phyloP scores from a whole-genome alignment of 2,329 filamentous ascomycete species.

The Botrytis fabae region DNA sequence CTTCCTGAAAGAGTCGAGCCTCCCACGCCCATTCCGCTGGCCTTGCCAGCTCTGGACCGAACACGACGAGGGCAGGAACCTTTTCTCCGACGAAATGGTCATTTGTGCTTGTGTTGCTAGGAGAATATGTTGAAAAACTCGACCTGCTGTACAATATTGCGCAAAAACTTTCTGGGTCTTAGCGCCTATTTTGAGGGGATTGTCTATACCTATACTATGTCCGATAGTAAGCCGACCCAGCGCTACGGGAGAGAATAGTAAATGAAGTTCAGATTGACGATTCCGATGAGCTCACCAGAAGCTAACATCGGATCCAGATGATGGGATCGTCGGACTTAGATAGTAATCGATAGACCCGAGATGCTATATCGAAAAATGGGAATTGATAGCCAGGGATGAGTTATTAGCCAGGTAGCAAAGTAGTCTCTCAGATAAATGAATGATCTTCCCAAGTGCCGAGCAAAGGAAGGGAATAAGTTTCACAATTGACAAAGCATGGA shows the following conservation, averaged over 20 bases:
- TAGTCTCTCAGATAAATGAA: conserved; percentile 14
- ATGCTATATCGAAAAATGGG: conserved; percentile 3
- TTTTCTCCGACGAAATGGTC: conserved; percentile 7
- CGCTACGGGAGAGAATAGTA: not conserved
- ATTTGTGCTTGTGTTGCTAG: conserved; percentile 21
- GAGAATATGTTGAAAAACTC: conserved; percentile 23
- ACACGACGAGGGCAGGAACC: conserved; percentile 4
- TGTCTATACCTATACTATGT: not conserved
- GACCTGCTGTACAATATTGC: conserved; percentile 23
- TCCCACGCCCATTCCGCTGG: conserved; percentile 10
- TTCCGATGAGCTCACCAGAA: not conserved
- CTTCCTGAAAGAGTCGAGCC: conserved; percentile 12
- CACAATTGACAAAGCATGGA: conserved; percentile 5
- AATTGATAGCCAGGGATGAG: conserved; percentile 19
- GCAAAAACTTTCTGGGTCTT: conserved; percentile 16
- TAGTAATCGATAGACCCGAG: conserved; percentile 12
- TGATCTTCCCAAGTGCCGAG: conserved; percentile 21
- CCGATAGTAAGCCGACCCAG: conserved; percentile 15
- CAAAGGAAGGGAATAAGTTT: conserved; percentile 11
- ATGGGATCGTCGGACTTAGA: conserved; percentile 12
- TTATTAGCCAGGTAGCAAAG: not conserved
- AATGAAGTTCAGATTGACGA: not conserved
- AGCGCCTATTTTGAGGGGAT: conserved; percentile 1
- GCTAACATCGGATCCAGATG: conserved; percentile 7
- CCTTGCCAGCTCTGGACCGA: conserved; percentile 10